Conservation (phyloP, 1,139 yeast species). For the Candida pseudoviswanathii region DNA sequence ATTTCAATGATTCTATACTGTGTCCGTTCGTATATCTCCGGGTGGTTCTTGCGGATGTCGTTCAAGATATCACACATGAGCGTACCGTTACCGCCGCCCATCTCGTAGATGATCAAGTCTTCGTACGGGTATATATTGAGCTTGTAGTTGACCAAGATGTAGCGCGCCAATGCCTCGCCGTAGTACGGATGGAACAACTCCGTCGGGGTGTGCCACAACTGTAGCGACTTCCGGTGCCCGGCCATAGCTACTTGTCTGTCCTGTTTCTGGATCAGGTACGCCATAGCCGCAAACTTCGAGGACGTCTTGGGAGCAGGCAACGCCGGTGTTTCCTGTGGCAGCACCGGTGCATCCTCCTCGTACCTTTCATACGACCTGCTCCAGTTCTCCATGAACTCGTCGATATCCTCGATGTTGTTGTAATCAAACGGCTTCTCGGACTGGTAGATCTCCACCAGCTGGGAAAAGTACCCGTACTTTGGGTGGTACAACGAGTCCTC, state of each 20-base stretch:
- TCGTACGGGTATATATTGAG: conserved; percentile 59
- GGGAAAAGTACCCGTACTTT: conserved; percentile 76
- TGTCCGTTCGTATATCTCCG: conserved; percentile 70
- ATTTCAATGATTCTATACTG: conserved; percentile 79
- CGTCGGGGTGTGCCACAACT: conserved; percentile 90
- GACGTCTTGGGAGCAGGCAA: conserved; percentile 8
- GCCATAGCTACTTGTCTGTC: conserved; percentile 15
- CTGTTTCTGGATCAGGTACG: conserved; percentile 30
- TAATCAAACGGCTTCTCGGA: conserved; percentile 64
- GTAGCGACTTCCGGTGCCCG: conserved; percentile 45
- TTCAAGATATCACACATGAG: conserved; percentile 78
- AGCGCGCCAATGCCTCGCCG: conserved; percentile 82
- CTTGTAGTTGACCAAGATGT: conserved; percentile 69
- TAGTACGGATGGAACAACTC: conserved; percentile 82
- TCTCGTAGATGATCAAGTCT: conserved; percentile 75
- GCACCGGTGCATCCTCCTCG: conserved; percentile 26
- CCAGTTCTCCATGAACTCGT: conserved; percentile 74
- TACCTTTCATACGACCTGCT: conserved; percentile 62
- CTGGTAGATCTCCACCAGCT: conserved; percentile 77
- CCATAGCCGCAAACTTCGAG: conserved; percentile 36
- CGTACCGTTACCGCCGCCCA: conserved; percentile 93
- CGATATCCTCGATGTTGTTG: conserved; percentile 58
- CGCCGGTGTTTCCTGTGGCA: conserved; percentile 8
- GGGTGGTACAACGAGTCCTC: conserved; percentile 87
- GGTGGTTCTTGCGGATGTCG: conserved; percentile 62